Percentiles rank a stretch among this genome's conserved stretches.
phyloP scores from a whole-genome alignment of 2,329 filamentous ascomycete species.

The Sporothrix variecibatus region DNA sequence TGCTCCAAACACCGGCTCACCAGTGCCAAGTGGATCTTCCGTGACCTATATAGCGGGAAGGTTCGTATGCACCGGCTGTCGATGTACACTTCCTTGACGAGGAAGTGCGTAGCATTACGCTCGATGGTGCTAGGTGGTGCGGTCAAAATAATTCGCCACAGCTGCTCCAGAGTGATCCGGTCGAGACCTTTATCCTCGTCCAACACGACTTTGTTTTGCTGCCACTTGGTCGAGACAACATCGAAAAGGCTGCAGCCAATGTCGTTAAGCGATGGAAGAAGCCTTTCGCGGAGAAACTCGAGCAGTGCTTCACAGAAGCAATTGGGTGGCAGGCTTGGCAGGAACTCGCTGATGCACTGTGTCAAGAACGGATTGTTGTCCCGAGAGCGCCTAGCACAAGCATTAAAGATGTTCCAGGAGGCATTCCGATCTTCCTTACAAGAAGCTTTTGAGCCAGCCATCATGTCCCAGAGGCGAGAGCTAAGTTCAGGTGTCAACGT shows the following conservation, averaged over 20 bases:
- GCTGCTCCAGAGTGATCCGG: constrained; percentile 62
- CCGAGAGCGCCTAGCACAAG: constrained; percentile 46
- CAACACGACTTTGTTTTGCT: not conserved
- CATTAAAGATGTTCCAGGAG: constrained; percentile 69
- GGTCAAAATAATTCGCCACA: constrained; percentile 82
- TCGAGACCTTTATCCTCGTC: constrained; percentile 55
- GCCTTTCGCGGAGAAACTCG: constrained; percentile 60
- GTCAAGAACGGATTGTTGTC: constrained; percentile 62
- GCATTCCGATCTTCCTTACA: constrained; percentile 62
- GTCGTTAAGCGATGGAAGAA: constrained; percentile 52
- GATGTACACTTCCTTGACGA: constrained; percentile 73
- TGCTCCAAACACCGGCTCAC: constrained; percentile 73
- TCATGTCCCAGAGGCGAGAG: constrained; percentile 67
- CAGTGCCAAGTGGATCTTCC: constrained; percentile 66
- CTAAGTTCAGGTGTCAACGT: constrained; percentile 65
- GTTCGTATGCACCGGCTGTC: constrained; percentile 51
- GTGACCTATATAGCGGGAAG: constrained; percentile 53
- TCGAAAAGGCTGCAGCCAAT: constrained; percentile 46
- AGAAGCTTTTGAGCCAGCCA: constrained; percentile 66
- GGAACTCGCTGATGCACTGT: constrained; percentile 56
- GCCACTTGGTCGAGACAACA: constrained; percentile 38
- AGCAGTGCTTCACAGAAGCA: constrained; percentile 64
- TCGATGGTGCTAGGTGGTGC: constrained; percentile 68
- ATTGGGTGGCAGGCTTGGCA: constrained; percentile 58
- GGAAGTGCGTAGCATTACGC: constrained; percentile 64